These are phyloP conservation scores for Ceratonia siliqua DNA, from an alignment of 306 rosid species.

Conservation along the genomic window DNA sequence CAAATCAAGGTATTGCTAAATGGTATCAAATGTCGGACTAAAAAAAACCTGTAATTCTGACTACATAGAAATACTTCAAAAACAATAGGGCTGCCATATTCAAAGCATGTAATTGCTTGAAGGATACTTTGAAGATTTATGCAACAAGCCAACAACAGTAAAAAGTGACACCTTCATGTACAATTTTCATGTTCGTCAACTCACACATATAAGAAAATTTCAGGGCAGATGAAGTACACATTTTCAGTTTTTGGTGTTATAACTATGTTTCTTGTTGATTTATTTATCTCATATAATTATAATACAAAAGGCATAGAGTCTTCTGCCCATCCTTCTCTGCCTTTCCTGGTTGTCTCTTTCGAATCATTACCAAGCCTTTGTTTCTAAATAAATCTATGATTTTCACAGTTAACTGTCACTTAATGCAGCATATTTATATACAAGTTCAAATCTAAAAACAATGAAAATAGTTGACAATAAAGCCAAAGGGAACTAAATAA, in stretches of 20 bases:
- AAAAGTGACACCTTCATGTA: not conserved
- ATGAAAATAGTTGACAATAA: conserved; percentile 17
- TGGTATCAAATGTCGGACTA: conserved; percentile 4
- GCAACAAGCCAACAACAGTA: not conserved
- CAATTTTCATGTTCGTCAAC: not conserved
- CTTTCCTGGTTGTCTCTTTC: not conserved
- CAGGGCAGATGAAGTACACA: conserved; percentile 6
- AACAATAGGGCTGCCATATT: conserved; percentile 12
- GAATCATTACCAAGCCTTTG: not conserved
- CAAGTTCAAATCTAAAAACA: conserved; percentile 4
- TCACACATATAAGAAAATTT: not conserved
- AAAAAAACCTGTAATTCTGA: conserved; percentile 8
- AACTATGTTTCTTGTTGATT: conserved; percentile 7
- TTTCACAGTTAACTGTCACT: not conserved
- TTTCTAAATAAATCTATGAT: conserved; percentile 13
- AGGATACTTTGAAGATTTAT: conserved; percentile 16
- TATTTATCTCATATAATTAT: not conserved
- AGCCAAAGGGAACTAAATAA: conserved; percentile 8
- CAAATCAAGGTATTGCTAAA: not conserved
- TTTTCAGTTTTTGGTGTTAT: not conserved
- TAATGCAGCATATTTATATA: conserved; percentile 14
- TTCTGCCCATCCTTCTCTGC: conserved; percentile 4
- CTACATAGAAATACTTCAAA: not conserved
- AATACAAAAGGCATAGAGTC: conserved; percentile 1
- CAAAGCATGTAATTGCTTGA: not conserved